Evolutionary conservation across 2,329 filamentous ascomycete species (phyloP), one percentile per base, ranked within the genome.

Genomic region (Paecilomyces sp.): DNA sequence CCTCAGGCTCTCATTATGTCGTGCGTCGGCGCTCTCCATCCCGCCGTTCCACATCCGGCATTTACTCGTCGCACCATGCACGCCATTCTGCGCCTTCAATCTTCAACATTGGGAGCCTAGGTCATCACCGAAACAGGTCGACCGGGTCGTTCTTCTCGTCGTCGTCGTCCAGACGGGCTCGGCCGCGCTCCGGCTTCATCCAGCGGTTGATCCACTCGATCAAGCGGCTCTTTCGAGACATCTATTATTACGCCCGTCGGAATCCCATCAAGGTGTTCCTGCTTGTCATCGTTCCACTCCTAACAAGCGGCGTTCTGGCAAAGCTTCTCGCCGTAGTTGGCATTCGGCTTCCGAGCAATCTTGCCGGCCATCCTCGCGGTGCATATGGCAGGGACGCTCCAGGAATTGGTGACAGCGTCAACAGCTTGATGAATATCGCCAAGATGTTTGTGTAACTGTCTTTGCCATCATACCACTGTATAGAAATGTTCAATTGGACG

Each of bases 221-320:
- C 62, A 88, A 88, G 71, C 86, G 88, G 52, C 84, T 96, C 63
- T 78, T 96, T 60, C 88, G 89, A 69, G 88, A 96, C 71, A 85
- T 97, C 8, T 81, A 88, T 72, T 85, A 88, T 72, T 96, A 93
- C 77, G 89, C 90, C 68, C 88, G 90, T 71, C 83, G 86, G 41
- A 88, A 97, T 77, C 93, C 92, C 0, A 78, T 91, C 71, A 95
- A 95, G 77, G 90, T 96, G 55, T 90, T 97, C 79, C 81, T 90
- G 80, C 84, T 92, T 63, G 88, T 96, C 63, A 83, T 97, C 68
- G 86, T 97, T 83, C 93, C 93, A 9, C 82, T 97, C 60, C 79
- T 97, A 68, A 92, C 88, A 1, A 91, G 91, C 57, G 93, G 93
- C 33, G 88, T 90, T 30, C 77, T 97, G 65, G 87, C 87, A 8